Percentiles rank a stretch among this genome's conserved stretches.
Conservation (phyloP, 2,329 filamentous ascomycete genomes). For the Mycogone perniciosa region DNA sequence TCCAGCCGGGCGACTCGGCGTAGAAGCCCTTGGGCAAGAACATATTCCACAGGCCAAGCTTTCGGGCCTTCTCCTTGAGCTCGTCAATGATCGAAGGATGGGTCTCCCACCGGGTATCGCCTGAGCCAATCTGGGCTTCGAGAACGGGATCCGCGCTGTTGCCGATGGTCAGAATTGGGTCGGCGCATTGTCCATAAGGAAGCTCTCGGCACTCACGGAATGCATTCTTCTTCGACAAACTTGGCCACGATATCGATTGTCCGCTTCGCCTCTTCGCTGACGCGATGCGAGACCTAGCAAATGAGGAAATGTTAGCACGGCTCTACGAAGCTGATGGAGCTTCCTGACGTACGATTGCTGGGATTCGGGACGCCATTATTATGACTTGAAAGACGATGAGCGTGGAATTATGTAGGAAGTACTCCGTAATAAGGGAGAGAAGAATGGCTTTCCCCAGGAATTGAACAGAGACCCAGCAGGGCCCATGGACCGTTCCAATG, state of each 20-base stretch:
- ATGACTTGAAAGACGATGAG: not conserved
- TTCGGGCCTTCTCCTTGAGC: conserved; percentile 75
- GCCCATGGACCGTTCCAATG: not conserved
- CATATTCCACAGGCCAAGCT: conserved; percentile 94
- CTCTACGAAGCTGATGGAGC: not conserved
- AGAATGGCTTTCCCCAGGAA: not conserved
- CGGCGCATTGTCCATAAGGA: conserved; percentile 8
- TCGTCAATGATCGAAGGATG: conserved; percentile 82
- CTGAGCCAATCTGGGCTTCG: conserved; percentile 71
- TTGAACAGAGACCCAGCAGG: too few species aligned
- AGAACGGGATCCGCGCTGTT: conserved; percentile 70
- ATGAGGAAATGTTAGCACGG: conserved; percentile 9
- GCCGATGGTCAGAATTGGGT: not conserved
- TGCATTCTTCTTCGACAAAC: conserved; percentile 95
- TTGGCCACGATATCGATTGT: conserved; percentile 84
- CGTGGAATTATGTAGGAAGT: not conserved
- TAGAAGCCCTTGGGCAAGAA: conserved; percentile 95
- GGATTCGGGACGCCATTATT: conserved; percentile 29
- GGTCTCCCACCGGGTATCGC: conserved; percentile 68
- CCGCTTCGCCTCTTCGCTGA: conserved; percentile 79
- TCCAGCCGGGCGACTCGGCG: conserved; percentile 88
- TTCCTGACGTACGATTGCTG: conserved; percentile 24
- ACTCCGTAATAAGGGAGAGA: not conserved
- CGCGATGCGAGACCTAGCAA: conserved; percentile 45
- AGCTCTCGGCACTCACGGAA: conserved; percentile 51